Base-by-base conservation (phyloP, 257 asterid species). In the Solanum gandarillasii region DNA sequence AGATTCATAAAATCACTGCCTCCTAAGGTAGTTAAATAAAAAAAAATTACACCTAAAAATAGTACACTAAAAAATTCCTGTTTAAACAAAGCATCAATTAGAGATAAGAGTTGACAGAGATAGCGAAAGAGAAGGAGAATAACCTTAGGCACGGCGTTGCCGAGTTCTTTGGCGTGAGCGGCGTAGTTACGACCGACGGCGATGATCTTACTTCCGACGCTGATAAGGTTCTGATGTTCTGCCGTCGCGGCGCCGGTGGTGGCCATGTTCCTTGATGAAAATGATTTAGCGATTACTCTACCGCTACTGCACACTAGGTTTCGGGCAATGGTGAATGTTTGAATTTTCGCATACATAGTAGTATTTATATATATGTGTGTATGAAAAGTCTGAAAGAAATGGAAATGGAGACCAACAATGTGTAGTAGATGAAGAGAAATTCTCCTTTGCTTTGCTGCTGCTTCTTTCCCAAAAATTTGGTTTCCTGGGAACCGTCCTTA, bases 101-200 rank as follows among this genome's bases (percentile, higher is more conserved):
- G 25, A 25, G 21, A 86, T 14, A 13, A 34, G 46, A 72, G 43
- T 32, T 20, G 16, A 73, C 9, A 73, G 67, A 43, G 43, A 55
- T n/a, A 81, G 86, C 35, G 41, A 68, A 27, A 68, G 43, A 35
- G 12, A 35, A 12, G 41, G 9, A 58, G 3, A 46, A 9, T 20
- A 73, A 94, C 98, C 90, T 94, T 97, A 46, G 99, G 98, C 43
- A 95, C 94, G 85, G 98, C 95, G 92, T 96, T 95, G 62, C 98
- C 98, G 87, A 97, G 97, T 86, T 97, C 99, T 43, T 94, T 97
- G 38, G 98, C 98, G 92, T 97, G 98, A 74, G 98, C 98, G 58
- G 97, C 99, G 93, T 97, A 97, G 92, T 97, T 97, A 43, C 99
- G 98, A 82, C 99, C 98, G 87, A 97, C 99, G 91, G 90, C 98